Percentiles rank a stretch among this genome's conserved stretches.
These are phyloP conservation scores for Tulasnella calospora DNA, from an alignment of 768 basidiomycete species.

Conservation along the genomic window DNA sequence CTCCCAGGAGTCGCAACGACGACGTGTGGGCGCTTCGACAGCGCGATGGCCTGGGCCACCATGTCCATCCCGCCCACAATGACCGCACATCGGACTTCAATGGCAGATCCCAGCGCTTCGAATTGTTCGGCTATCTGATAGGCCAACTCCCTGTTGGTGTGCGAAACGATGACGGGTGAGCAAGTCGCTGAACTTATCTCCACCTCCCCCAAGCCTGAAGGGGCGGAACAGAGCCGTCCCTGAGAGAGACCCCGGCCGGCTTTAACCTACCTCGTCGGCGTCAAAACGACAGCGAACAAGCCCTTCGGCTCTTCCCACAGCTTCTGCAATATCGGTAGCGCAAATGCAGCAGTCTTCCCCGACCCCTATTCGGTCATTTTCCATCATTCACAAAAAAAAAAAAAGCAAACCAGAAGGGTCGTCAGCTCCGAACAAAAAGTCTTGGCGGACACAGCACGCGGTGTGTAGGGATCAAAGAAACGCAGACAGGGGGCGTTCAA, in stretches of 20 bases:
- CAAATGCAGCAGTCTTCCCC: slow-evolving; percentile 97
- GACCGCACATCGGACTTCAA: slow-evolving; percentile 86
- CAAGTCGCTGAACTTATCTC: neutral
- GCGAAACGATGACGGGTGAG: neutral
- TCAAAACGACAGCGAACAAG: slow-evolving; percentile 87
- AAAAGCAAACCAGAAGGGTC: neutral
- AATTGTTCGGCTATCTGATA: slow-evolving; percentile 98
- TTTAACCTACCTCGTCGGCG: slow-evolving; percentile 66
- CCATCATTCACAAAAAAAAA: neutral
- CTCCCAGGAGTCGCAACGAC: slow-evolving; percentile 94
- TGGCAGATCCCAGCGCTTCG: slow-evolving; percentile 81
- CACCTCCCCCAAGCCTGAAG: too few species aligned
- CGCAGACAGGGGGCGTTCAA: too few species aligned
- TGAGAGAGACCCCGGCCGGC: neutral
- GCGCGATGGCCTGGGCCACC: slow-evolving; percentile 82
- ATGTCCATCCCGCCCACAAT: slow-evolving; percentile 95
- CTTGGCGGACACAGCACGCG: neutral
- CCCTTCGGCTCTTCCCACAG: slow-evolving; percentile 94
- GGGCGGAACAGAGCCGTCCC: neutral
- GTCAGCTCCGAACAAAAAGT: neutral
- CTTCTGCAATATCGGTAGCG: slow-evolving; percentile 90
- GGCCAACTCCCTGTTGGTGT: slow-evolving; percentile 67
- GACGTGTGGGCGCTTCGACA: slow-evolving; percentile 91
- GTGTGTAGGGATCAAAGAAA: neutral
- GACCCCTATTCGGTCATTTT: slow-evolving; percentile 49